phyloP scores from a whole-genome alignment of 2,329 filamentous ascomycete genomes.

The Fusarium albidum region DNA sequence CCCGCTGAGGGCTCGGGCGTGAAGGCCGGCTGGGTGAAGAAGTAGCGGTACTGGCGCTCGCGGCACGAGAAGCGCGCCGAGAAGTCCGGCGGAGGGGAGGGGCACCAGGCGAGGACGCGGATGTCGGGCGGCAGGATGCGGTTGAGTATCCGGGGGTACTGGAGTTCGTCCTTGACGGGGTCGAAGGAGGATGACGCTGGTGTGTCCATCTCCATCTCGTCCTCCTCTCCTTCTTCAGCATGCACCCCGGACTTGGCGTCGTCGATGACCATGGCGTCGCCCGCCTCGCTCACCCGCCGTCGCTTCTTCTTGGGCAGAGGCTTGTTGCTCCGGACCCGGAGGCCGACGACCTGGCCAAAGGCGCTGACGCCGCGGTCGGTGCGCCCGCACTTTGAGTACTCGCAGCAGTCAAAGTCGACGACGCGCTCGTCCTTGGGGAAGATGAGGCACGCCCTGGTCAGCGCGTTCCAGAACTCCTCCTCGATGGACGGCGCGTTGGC shows the following conservation, averaged over 20 bases:
- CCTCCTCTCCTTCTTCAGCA: slow-evolving; percentile 29
- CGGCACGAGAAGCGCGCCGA: slow-evolving; percentile 92
- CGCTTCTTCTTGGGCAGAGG: slow-evolving; percentile 58
- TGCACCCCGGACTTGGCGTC: slow-evolving; percentile 28
- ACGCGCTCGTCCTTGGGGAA: slow-evolving; percentile 69
- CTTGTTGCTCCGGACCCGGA: slow-evolving; percentile 81
- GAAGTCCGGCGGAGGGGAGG: slow-evolving; percentile 79
- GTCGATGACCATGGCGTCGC: slow-evolving; percentile 34
- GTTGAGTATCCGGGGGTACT: slow-evolving; percentile 86
- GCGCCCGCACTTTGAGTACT: slow-evolving; percentile 94
- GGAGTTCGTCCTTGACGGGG: slow-evolving; percentile 80
- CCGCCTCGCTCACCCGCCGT: slow-evolving; percentile 32
- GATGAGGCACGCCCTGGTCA: slow-evolving; percentile 84
- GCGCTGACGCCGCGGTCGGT: slow-evolving; percentile 95
- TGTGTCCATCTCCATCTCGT: slow-evolving; percentile 30
- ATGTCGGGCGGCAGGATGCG: slow-evolving; percentile 89
- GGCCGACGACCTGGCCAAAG: slow-evolving; percentile 92
- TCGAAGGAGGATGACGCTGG: slow-evolving; percentile 61
- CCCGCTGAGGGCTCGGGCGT: slow-evolving; percentile 60
- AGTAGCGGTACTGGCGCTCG: slow-evolving; percentile 93
- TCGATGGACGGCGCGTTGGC: slow-evolving; percentile 84
- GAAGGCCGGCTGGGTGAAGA: slow-evolving; percentile 95
- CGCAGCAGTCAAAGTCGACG: slow-evolving; percentile 82
- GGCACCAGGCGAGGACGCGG: slow-evolving; percentile 91
- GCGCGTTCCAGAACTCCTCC: slow-evolving; percentile 90